A percentile compares a stretch with the other conserved stretches of the same genome.
These are phyloP conservation scores for Puccinellia tenuiflora DNA, from an alignment of 176 grass and related monocot species.

Conservation along the genomic window DNA sequence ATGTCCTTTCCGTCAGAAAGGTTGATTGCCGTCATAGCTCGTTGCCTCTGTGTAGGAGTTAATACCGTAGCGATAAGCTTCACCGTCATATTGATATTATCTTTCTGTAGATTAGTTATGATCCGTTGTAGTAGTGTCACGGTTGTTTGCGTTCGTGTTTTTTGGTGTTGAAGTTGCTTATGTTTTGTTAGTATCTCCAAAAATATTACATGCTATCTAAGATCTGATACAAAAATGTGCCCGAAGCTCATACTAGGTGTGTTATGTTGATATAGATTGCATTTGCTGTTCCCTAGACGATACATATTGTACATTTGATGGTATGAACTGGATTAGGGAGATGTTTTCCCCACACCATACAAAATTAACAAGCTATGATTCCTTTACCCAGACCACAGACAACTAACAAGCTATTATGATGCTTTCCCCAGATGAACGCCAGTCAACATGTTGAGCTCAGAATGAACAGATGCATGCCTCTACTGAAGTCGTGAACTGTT, in stretches of 20 bases:
- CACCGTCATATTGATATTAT: neutral
- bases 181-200: neutral
- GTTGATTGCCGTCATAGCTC: constrained; percentile 21
- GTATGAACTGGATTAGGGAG: neutral
- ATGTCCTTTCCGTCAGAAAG: neutral
- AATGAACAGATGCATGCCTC: neutral
- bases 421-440: constrained; percentile 27
- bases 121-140: neutral
- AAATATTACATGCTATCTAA: neutral
- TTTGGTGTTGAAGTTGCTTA: neutral
- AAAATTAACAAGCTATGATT: neutral
- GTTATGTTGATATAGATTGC: neutral
- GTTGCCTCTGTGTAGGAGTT: neutral
- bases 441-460: constrained; percentile 29
- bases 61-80: neutral
- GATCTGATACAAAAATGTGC: neutral
- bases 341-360: constrained; percentile 18
- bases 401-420: neutral
- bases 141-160: neutral
- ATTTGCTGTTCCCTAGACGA: neutral
- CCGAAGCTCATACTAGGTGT: neutral
- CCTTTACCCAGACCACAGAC: neutral
- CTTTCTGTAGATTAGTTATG: neutral
- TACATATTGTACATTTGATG: neutral
- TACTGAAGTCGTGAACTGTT: too few species aligned